Base-by-base conservation (phyloP, 371 early-diverging fungal species). In the Mucor lusitanicus region DNA sequence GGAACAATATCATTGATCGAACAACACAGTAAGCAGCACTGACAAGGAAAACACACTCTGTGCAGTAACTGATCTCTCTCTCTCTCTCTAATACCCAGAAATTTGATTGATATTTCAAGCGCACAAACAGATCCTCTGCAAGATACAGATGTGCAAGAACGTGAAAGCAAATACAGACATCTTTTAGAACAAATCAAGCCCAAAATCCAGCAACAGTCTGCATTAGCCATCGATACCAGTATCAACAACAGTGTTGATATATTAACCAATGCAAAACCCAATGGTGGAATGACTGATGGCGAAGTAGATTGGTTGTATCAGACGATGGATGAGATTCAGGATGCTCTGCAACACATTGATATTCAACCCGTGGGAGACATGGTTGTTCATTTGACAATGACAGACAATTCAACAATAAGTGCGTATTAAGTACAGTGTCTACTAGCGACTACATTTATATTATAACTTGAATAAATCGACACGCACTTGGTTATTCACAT, bases 131-230 rank as follows among this genome's bases (percentile, higher is more conserved):
- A 85, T 55, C 80, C 78, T 27, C 53, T 85, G 27, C 85, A 82
- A 63, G 74, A 69, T 17, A 78, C 73, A 55, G 85, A 85, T 64
- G 71, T 76, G 3, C 74, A 81, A 65, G 85, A 85, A 64, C 74
- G 85, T 23, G 68, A 69, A n/a, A 77, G 68, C 40, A 76, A 74
- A 67, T 85, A 85, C 54, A 69, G 65, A 42, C 59, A 71, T 8
- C 53, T 80, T 17, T 56, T 80, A 12, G 69, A 69, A 32, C 88
- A 95, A n/a, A 94, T 97, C 90, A 97, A 97, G n/a, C 50, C 58
- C 12, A 64, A 35, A 33, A 4, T 23, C 12, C 50, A 15, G 0
- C 17, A 46, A 13, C 28, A 33, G 7, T n/a, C 25, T n/a, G 42
- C 15, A 3, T 23, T 23, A 33, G 12, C 60, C 23, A 37, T 61